phyloP scores from a whole-genome alignment of 2,329 filamentous ascomycete species.

The Aureobasidium sp. region DNA sequence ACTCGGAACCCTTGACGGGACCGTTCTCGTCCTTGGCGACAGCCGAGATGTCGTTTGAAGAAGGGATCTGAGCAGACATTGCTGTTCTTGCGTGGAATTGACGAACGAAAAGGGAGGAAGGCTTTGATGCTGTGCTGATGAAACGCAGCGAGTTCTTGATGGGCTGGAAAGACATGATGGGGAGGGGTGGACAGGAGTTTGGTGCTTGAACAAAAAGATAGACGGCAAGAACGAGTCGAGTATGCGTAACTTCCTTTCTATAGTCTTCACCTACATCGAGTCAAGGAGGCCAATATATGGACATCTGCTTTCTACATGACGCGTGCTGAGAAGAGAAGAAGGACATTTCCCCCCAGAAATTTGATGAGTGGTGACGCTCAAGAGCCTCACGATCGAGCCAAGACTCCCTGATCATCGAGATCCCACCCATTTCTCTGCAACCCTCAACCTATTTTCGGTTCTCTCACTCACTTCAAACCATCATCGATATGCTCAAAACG shows the following conservation, averaged over 20 bases:
- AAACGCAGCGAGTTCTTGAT: conserved; percentile 11
- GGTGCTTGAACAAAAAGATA: background rate
- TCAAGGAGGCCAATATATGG: conserved; percentile 2
- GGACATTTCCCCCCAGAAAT: conserved; percentile 6
- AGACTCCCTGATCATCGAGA: conserved; percentile 6
- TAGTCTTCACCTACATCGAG: background rate
- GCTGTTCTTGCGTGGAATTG: conserved; percentile 16
- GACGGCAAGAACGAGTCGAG: background rate
- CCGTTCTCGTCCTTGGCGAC: conserved; percentile 37
- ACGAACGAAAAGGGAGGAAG: conserved; percentile 12
- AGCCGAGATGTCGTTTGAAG: conserved; percentile 34
- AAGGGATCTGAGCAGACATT: conserved; percentile 20
- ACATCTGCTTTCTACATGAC: conserved; percentile 13
- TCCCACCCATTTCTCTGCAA: background rate
- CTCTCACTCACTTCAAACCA: conserved; percentile 9
- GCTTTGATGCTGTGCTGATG: conserved; percentile 13
- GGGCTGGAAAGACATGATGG: conserved; percentile 12
- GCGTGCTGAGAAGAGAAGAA: background rate
- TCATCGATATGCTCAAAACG: conserved; percentile 9
- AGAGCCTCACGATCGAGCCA: conserved; percentile 15
- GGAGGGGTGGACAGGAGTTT: background rate
- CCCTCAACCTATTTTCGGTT: background rate
- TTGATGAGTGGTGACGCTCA: conserved; percentile 15
- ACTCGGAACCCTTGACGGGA: conserved; percentile 33
- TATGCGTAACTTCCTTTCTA: background rate